Base-by-base conservation (phyloP, 2,329 filamentous ascomycete species). In the Pleomassaria siparia region DNA sequence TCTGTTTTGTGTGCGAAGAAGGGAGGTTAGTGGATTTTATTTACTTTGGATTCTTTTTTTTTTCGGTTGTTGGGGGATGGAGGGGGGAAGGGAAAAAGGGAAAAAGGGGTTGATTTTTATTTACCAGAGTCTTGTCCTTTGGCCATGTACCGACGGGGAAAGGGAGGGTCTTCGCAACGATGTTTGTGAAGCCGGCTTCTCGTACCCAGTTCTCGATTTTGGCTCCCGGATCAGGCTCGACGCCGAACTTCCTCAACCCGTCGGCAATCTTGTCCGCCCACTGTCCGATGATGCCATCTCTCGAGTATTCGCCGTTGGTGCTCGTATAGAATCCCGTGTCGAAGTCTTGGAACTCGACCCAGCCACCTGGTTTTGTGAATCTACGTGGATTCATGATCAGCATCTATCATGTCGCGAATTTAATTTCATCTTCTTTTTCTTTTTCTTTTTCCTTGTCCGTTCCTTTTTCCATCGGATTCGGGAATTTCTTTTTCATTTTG, bases 161-260 rank as follows among this genome's bases (percentile, higher is more conserved):
- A 1, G 55, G 56, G 2, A 62, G 47, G 4, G 52, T 43, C 26
- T 54, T 54, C n/a, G 54, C 32, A 18, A 44, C 25, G 15, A 66
- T 37, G 30, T 64, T 62, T 15, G 30, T 36, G 46, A 64, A 64
- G 20, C 60, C 60, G 10, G 56, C 55, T 18, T 59, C 55, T 39
- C 52, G 52, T n/a, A 61, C 51, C 60, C 58, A 64, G 33, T 25
- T 24, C 29, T 62, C 53, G 11, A 64, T 43, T 37, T 60, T 57
- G 55, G 13, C 57, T 56, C 67, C 68, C 29, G 75, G 73, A 43
- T 72, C 69, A 45, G 73, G 63, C 24, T 73, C 69, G 11, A 72
- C 60, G 33, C 73, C 74, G n/a, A 74, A 63, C 26, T 66, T 71
- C 8, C 60, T 53, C 3, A 71, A 56, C 2, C 70, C 72, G 46